Evolutionary conservation across 1,284 basidiomycete species (phyloP).

Genomic region (Ustilago loliicola): DNA sequence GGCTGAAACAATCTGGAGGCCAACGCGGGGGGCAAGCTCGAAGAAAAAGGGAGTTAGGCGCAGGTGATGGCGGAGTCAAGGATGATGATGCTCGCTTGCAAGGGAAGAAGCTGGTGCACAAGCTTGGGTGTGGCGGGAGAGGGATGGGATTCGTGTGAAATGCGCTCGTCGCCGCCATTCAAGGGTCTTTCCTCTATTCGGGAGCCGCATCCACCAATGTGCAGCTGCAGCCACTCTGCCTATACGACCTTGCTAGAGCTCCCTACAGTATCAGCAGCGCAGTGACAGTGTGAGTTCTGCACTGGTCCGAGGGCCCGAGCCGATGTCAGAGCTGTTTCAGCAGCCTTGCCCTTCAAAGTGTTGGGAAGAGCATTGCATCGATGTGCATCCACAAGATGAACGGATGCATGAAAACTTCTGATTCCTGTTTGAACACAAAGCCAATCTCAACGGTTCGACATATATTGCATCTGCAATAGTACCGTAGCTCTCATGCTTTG

Average conservation of each 20-base stretch:
- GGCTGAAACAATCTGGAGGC: neutral
- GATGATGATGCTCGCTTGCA: slow-evolving; percentile 29
- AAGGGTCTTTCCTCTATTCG: slow-evolving; percentile 1
- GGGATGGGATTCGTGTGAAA: slow-evolving; percentile 29
- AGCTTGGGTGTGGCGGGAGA: slow-evolving; percentile 2
- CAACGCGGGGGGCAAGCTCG: neutral
- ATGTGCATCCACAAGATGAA: neutral
- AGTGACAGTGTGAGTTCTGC: neutral
- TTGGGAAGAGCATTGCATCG: neutral
- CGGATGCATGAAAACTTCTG: neutral
- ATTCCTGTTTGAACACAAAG: too few species aligned
- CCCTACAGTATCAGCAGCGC: neutral
- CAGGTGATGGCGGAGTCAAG: neutral
- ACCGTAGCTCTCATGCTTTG: too few species aligned
- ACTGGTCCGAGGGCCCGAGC: neutral
- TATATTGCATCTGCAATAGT: too few species aligned
- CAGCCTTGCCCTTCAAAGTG: neutral
- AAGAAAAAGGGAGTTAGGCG: slow-evolving; percentile 1
- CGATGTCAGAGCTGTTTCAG: neutral
- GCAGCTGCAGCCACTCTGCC: neutral
- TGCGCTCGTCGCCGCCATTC: slow-evolving; percentile 2
- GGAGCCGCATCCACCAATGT: slow-evolving; percentile 17
- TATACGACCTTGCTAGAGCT: neutral
- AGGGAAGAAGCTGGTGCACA: neutral
- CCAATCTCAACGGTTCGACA: too few species aligned